Evolutionary conservation across 345 rosid species (phyloP).

Genomic region (Citrus sinensis): DVS_A1.0 CM039166.1:19243001-19243500

Average conservation of each 20-base stretch:
- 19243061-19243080: conserved; percentile 93
- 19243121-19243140: conserved; percentile 95
- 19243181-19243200: not conserved
- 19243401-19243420: no score
- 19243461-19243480: conserved; percentile 61
- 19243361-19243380: not conserved
- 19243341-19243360: not conserved
- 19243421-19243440: not conserved
- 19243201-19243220: conserved; percentile 2
- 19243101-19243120: conserved; percentile 86
- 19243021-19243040: conserved; percentile 75
- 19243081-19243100: conserved; percentile 76
- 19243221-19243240: conserved; percentile 82
- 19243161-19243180: not conserved
- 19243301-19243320: not conserved
- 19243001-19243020: conserved; percentile 49
- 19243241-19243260: conserved; percentile 82
- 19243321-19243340: not conserved
- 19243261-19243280: conserved; percentile 69
- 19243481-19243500: conserved; percentile 60
- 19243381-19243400: not conserved
- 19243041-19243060: conserved; percentile 87
- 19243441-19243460: no score
- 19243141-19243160: conserved; percentile 67
- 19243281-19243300: conserved; percentile 44